A percentile compares a stretch with the other conserved stretches of the same genome.
Conservation (phyloP, 345 rosid genomes). For the Murraya koenigii region DNA sequence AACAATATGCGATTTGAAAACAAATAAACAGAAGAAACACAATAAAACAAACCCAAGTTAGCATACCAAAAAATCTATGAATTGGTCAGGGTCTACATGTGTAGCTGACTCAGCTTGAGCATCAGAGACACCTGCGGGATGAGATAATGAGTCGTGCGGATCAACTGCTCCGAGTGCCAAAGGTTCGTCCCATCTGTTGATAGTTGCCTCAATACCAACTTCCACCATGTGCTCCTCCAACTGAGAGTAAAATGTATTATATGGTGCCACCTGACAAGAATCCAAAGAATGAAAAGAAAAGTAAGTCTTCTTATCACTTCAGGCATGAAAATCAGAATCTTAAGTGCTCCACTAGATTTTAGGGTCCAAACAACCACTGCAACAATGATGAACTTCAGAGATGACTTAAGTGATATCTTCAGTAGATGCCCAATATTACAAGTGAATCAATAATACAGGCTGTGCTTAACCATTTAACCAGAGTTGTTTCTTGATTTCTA, state of each 20-base stretch:
- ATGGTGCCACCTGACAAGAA: constrained; percentile 83
- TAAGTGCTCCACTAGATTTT: neutral
- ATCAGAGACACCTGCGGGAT: constrained; percentile 98
- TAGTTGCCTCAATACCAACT: constrained; percentile 71
- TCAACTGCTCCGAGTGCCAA: constrained; percentile 83
- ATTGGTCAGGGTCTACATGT: constrained; percentile 84
- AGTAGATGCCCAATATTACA: neutral
- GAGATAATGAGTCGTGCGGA: constrained; percentile 94
- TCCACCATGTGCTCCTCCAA: constrained; percentile 92
- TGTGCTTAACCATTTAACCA: neutral
- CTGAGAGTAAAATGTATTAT: constrained; percentile 83
- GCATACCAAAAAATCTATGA: constrained; percentile 84
- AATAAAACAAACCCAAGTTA: neutral
- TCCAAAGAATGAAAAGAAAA: constrained; percentile 7
- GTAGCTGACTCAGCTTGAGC: constrained; percentile 86
- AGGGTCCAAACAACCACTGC: neutral
- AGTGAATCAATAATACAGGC: neutral
- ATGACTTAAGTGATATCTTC: neutral
- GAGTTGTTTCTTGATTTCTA: constrained; percentile 3
- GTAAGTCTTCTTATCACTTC: neutral
- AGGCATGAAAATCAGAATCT: neutral
- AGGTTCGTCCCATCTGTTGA: constrained; percentile 92
- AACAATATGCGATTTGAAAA: neutral
- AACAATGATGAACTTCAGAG: neutral
- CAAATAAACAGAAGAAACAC: neutral